Evolutionary conservation across 495 filamentous ascomycete genomes (phyloP).

Genomic region (Penicillium antarcticum): DNA sequence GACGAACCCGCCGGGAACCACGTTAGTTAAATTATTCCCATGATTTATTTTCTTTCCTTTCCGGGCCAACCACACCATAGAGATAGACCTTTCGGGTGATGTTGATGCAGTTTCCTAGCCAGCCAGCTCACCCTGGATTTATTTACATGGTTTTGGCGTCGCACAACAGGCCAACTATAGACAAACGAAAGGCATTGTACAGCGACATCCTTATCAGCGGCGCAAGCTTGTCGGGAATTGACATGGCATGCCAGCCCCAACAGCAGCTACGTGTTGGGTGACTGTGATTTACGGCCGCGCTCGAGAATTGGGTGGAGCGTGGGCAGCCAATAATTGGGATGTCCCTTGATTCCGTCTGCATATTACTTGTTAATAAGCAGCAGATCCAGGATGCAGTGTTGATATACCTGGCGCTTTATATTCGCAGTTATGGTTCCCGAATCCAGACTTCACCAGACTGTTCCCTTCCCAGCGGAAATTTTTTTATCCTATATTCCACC

Average conservation of each 20-base stretch:
- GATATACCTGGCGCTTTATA: constrained; percentile 27
- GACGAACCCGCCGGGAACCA: too few relatives aligned
- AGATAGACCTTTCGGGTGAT: too few relatives aligned
- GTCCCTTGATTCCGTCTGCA: not conserved
- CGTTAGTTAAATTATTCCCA: too few relatives aligned
- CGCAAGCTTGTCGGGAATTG: constrained; percentile 23
- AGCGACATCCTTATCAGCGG: constrained; percentile 25
- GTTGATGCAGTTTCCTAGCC: too few relatives aligned
- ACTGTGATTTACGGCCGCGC: constrained; percentile 27
- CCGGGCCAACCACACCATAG: too few relatives aligned
- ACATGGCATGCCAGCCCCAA: constrained; percentile 23
- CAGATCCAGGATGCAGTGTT: constrained; percentile 26
- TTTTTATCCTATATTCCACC: not conserved
- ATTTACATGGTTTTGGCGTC: not conserved
- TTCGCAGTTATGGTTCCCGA: constrained; percentile 25
- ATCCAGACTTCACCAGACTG: constrained; percentile 19
- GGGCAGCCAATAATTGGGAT: constrained; percentile 25
- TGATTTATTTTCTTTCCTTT: too few relatives aligned
- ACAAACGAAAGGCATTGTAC: not conserved
- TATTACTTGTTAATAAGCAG: not conserved
- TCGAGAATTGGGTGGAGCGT: constrained; percentile 21
- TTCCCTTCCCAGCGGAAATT: constrained; percentile 19
- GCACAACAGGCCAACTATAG: not conserved
- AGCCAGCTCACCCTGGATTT: too few relatives aligned
- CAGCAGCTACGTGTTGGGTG: constrained; percentile 14